Conservation (phyloP, 2,329 filamentous ascomycete species). For the Xylariaceae sp. region DNA sequence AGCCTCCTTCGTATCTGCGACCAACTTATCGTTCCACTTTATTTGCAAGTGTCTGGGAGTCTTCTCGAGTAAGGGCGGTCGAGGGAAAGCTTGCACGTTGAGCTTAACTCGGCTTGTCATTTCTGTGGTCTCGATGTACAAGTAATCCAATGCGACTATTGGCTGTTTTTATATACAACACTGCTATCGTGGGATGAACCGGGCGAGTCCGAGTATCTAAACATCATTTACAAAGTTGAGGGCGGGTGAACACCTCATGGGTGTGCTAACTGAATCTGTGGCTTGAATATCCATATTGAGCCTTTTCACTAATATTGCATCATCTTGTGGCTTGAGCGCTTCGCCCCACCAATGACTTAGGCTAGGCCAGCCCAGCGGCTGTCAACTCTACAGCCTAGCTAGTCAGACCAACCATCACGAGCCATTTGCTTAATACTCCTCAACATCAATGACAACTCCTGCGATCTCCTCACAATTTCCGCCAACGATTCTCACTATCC, state of each 20-base stretch:
- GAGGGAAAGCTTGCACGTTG: constrained; percentile 63
- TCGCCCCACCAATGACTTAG: constrained; percentile 2
- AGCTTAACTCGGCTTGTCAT: constrained; percentile 52
- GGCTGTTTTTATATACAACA: too few species aligned
- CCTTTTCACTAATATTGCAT: not conserved
- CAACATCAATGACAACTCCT: not conserved
- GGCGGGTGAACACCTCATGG: too few species aligned
- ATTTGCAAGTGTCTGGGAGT: constrained; percentile 61
- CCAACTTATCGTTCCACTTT: constrained; percentile 58
- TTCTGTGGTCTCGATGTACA: constrained; percentile 18
- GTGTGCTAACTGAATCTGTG: too few species aligned
- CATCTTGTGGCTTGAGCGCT: constrained; percentile 10
- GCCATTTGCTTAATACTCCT: too few species aligned
- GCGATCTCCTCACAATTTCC: not conserved
- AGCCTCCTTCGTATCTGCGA: constrained; percentile 63
- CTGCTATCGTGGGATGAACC: too few species aligned
- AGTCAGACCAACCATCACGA: not conserved
- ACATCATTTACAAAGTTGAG: too few species aligned
- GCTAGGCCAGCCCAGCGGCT: too few species aligned
- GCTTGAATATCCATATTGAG: too few species aligned
- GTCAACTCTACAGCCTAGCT: too few species aligned
- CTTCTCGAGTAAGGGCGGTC: constrained; percentile 62
- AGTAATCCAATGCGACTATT: not conserved
- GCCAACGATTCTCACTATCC: not conserved
- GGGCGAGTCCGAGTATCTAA: too few species aligned